Base-by-base conservation (phyloP, 148 eudicot genomes). In the Bassia scoparia region DNA sequence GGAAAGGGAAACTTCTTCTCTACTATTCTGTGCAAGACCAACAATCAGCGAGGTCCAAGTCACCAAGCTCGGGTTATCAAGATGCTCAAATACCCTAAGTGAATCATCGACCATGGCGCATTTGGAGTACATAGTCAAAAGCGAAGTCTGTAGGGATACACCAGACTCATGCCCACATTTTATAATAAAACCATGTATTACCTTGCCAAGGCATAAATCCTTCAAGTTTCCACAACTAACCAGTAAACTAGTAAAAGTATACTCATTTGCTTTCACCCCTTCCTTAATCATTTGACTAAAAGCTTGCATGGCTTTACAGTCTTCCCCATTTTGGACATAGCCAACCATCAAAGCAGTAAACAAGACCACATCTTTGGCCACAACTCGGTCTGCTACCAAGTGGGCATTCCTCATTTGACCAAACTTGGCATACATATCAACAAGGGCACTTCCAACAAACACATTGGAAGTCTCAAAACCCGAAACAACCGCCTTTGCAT, bases 41-140 rank as follows among this genome's bases (percentile, higher is more conserved):
- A 70, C 80, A 8, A 84, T 68, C 23, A 81, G 77, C 17, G 84
- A 84, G 8, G 84, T 81, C 84, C 84, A 78, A 11, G 80, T 76
- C 69, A 84, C 84, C 73, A 73, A 75, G 72, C 62, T 84, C 54
- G 82, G 84, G 69, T 76, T 70, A 53, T 37, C 59, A 60, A 84
- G 61, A 70, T 44, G 72, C 72, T 78, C 63, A 46, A 81, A 84
- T 56, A 76, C 80, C 56, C 67, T 76, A 29, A 84, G 50, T n/a
- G 82, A 76, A 65, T 78, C 84, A 58, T 78, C 78, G 76, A 81
- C 71, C 62, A 73, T 61, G 27, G 84, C 77, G 70, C 82, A 84
- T 65, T 81, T 78, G 20, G 84, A 84, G 61, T 78, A 84, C 86
- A 84, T 84, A 14, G 87, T 81, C 71, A 84, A 74, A 62, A 81